Evolutionary conservation across 371 early-diverging fungal genomes (phyloP).

Genomic region (Mucor velutinosus): DNA sequence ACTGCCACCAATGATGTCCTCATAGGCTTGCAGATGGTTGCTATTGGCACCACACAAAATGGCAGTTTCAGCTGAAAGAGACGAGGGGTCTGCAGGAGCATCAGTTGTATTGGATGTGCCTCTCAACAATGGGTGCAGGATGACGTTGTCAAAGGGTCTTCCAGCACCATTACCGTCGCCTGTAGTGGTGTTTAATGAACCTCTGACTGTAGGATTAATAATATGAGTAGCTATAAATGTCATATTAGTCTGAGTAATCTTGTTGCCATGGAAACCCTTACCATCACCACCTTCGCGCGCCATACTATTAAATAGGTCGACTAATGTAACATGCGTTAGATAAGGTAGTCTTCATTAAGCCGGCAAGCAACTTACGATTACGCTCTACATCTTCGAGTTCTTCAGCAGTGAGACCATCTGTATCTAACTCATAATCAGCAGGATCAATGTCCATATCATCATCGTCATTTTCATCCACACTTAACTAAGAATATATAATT

Average conservation of each 20-base stretch:
- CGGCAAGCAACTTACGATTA: conserved; percentile 12
- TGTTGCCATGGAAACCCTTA: not conserved
- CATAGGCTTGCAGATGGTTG: conserved; percentile 51
- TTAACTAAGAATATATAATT: not conserved
- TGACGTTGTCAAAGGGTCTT: conserved; percentile 21
- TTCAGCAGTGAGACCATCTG: conserved; percentile 30
- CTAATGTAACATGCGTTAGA: not conserved
- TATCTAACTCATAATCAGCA: conserved; percentile 26
- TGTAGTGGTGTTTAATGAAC: conserved; percentile 1
- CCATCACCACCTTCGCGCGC: not conserved
- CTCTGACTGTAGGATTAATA: conserved; percentile 10
- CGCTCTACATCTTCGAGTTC: conserved; percentile 42
- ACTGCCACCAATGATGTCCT: conserved; percentile 70
- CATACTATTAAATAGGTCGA: conserved; percentile 1
- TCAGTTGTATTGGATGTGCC: not conserved
- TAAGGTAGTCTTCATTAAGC: too few relatives aligned
- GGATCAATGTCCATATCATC: conserved; percentile 28
- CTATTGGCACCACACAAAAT: conserved; percentile 16
- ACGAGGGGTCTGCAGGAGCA: not conserved
- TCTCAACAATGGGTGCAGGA: conserved; percentile 24
- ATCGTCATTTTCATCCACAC: conserved; percentile 30
- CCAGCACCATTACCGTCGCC: not conserved
- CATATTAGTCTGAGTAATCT: not conserved
- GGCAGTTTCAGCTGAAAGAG: not conserved
- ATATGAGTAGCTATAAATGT: not conserved